These are phyloP conservation scores for Trypanosoma theileri DNA, from an alignment of 208 protist genomes.

Conservation along the genomic window DNA sequence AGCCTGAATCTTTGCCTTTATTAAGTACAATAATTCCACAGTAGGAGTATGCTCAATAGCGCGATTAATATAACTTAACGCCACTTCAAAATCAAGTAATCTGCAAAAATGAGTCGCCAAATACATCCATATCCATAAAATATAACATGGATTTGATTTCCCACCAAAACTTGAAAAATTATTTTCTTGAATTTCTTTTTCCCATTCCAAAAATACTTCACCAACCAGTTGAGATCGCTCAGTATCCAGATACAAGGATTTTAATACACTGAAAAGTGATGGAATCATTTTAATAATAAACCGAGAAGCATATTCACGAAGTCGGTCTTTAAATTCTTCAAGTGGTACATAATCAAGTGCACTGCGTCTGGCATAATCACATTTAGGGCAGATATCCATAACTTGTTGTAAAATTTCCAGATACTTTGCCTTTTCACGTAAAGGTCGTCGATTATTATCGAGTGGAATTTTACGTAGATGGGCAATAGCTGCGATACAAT, in stretches of 20 bases:
- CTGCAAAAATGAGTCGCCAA: slow-evolving; percentile 90
- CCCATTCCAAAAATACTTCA: slow-evolving; percentile 67
- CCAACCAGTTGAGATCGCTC: slow-evolving; percentile 74
- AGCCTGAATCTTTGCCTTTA: slow-evolving; percentile 88
- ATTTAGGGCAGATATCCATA: slow-evolving; percentile 41
- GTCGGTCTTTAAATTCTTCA: slow-evolving; percentile 55
- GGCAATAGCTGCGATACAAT: slow-evolving; percentile 80
- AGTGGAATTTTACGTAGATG: slow-evolving; percentile 79
- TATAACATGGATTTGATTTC: slow-evolving; percentile 62
- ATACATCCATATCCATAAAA: slow-evolving; percentile 90
- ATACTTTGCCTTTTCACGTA: slow-evolving; percentile 56
- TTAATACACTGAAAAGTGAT: slow-evolving; percentile 92
- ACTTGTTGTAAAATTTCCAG: slow-evolving; percentile 72
- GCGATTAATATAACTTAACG: slow-evolving; percentile 82
- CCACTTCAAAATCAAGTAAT: slow-evolving; percentile 53
- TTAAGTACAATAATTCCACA: slow-evolving; percentile 90
- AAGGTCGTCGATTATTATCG: slow-evolving; percentile 51
- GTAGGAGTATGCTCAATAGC: slow-evolving; percentile 97
- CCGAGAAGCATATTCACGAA: slow-evolving; percentile 46
- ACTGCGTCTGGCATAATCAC: slow-evolving; percentile 66
- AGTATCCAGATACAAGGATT: slow-evolving; percentile 87
- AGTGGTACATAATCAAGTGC: slow-evolving; percentile 78
- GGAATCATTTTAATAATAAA: slow-evolving; percentile 92
- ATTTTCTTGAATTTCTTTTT: slow-evolving; percentile 51
- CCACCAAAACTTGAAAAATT: slow-evolving; percentile 70